Conservation (phyloP, 2,329 filamentous ascomycete species). For the Sporothrix dimorphospora region DNA sequence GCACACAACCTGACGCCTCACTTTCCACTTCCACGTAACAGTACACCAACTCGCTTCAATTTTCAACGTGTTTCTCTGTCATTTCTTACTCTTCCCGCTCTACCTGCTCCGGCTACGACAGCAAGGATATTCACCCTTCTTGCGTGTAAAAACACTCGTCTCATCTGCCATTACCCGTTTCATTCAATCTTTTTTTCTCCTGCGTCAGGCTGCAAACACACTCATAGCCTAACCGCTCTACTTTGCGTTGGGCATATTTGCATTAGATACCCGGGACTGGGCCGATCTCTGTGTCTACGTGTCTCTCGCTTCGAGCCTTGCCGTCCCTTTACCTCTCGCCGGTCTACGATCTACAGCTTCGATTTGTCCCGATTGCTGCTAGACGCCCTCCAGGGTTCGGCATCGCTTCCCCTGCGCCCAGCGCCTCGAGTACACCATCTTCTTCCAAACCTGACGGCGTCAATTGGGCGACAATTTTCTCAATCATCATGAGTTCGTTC, state of each 20-base stretch:
- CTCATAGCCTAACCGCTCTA: constrained; percentile 4
- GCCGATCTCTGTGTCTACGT: constrained; percentile 10
- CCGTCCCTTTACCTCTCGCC: constrained; percentile 1
- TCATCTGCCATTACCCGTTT: neutral
- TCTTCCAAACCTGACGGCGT: neutral
- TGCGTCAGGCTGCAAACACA: constrained; percentile 22
- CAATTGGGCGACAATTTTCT: constrained; percentile 37
- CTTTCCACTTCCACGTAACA: constrained; percentile 32
- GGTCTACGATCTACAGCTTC: neutral
- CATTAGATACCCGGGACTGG: constrained; percentile 41
- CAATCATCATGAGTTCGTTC: constrained; percentile 53
- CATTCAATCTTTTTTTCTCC: neutral
- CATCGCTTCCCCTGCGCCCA: neutral
- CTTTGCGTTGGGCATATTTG: constrained; percentile 58
- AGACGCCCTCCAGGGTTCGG: neutral
- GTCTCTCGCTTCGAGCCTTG: neutral
- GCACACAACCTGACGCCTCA: constrained; percentile 31
- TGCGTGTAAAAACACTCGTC: neutral
- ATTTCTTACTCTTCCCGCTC: neutral
- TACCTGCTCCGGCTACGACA: neutral
- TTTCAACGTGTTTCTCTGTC: neutral
- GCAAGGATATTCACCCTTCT: neutral
- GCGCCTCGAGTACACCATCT: neutral
- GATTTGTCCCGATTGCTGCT: neutral
- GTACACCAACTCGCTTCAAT: constrained; percentile 22